phyloP scores from a whole-genome alignment of 352 stramenopile species.

The Halophytophthora polymorphica region DNA sequence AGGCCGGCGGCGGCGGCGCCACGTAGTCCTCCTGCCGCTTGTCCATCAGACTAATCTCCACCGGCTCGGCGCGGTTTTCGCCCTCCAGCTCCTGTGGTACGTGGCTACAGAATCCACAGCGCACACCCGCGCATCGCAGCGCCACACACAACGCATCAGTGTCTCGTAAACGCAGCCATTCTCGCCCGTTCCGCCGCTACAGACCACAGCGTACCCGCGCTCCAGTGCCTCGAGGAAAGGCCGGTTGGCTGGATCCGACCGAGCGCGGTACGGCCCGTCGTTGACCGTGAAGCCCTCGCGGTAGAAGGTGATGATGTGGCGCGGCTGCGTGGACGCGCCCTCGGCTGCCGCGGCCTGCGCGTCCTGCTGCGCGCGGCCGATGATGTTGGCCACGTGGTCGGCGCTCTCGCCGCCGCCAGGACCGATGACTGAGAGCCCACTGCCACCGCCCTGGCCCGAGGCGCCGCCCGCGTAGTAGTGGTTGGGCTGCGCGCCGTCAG shows the following conservation, averaged over 20 bases:
- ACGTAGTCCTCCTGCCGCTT: slow-evolving; percentile 85
- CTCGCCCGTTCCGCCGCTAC: neutral
- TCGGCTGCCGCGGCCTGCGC: slow-evolving; percentile 27
- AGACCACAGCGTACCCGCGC: slow-evolving; percentile 31
- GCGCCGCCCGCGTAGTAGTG: slow-evolving; percentile 76
- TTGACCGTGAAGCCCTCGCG: slow-evolving; percentile 84
- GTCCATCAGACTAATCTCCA: slow-evolving; percentile 85
- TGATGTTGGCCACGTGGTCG: slow-evolving; percentile 80
- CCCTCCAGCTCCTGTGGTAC: slow-evolving; percentile 77
- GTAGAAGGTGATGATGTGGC: slow-evolving; percentile 85
- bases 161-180: neutral
- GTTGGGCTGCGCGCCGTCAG: slow-evolving; percentile 38
- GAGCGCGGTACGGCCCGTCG: slow-evolving; percentile 68
- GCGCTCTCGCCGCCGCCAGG: slow-evolving; percentile 36
- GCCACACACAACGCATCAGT: slow-evolving; percentile 1
- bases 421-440: slow-evolving; percentile 70
- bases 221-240: slow-evolving; percentile 83
- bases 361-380: slow-evolving; percentile 74
- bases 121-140: no score
- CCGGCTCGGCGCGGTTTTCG: slow-evolving; percentile 59
- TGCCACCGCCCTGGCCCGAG: slow-evolving; percentile 66
- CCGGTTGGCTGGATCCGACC: slow-evolving; percentile 66
- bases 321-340: slow-evolving; percentile 21
- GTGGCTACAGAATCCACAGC: slow-evolving; percentile 26
- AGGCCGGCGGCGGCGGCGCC: slow-evolving; percentile 57